Conservation (phyloP, 1,284 basidiomycete species). For the Rhizoctonia solani region DNA sequence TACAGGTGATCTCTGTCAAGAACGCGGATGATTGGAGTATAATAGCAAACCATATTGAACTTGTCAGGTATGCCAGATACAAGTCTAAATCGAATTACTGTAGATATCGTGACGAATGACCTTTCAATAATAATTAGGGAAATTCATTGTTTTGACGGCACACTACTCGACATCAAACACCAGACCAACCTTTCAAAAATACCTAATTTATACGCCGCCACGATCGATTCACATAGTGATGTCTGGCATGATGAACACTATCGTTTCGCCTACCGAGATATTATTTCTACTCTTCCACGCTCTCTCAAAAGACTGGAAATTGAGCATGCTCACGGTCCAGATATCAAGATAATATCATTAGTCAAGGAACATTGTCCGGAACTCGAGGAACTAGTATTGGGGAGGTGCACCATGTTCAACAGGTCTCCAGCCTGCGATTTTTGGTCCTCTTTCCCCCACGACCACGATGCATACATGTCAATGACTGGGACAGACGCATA, state of each 20-base stretch:
- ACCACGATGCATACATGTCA: conserved; percentile 28
- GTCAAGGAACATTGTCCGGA: conserved; percentile 10
- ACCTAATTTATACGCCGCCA: neutral
- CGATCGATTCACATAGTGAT: conserved; percentile 20
- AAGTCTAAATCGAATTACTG: neutral
- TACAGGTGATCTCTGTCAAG: neutral
- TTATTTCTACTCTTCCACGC: conserved; percentile 1
- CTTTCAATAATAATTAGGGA: no score
- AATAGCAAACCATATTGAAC: neutral
- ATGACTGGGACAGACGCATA: conserved; percentile 3
- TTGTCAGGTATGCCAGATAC: conserved; percentile 3
- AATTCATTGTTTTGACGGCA: neutral
- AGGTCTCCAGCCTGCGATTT: conserved; percentile 5
- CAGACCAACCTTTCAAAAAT: neutral
- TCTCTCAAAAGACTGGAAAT: conserved; percentile 17
- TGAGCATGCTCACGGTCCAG: conserved; percentile 13
- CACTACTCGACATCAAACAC: neutral
- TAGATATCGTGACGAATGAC: no score
- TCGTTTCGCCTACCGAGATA: conserved; percentile 14
- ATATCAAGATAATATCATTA: conserved; percentile 1
- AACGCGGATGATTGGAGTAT: neutral
- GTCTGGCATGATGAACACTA: neutral
- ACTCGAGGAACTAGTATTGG: conserved; percentile 7
- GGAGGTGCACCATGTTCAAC: conserved; percentile 25
- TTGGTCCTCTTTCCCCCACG: conserved; percentile 17